phyloP scores from a whole-genome alignment of 805 yeast species.

The Candida nanaspora region DNA sequence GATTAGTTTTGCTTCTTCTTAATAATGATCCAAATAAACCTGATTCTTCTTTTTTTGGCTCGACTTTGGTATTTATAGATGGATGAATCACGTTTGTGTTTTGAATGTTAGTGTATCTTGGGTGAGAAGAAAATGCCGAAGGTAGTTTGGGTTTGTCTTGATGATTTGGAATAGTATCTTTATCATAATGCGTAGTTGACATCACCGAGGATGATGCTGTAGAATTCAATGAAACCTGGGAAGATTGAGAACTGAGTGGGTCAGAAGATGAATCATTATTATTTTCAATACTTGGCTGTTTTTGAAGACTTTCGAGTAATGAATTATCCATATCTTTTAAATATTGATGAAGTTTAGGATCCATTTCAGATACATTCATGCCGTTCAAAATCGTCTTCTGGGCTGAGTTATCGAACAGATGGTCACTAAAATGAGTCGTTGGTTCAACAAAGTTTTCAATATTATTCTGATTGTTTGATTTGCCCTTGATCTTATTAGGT shows the following conservation, averaged over 20 bases:
- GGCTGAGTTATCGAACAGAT: slow-evolving; percentile 7
- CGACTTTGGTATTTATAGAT: slow-evolving; percentile 3
- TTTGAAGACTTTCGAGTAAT: not conserved
- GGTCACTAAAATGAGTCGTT: slow-evolving; percentile 1
- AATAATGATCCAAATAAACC: slow-evolving; percentile 24
- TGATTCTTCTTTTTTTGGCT: slow-evolving; percentile 6
- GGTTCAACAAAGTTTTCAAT: slow-evolving; percentile 9
- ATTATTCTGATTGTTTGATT: not conserved
- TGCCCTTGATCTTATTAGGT: too few relatives aligned
- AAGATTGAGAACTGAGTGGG: slow-evolving; percentile 5
- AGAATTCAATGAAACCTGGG: slow-evolving; percentile 15
- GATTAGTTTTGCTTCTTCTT: slow-evolving; percentile 19
- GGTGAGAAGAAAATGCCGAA: slow-evolving; percentile 34
- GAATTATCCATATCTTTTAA: slow-evolving; percentile 24
- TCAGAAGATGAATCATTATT: not conserved
- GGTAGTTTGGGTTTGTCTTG: slow-evolving; percentile 40
- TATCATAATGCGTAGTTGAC: slow-evolving; percentile 24
- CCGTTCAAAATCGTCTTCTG: not conserved
- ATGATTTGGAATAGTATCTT: slow-evolving; percentile 43
- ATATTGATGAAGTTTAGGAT: slow-evolving; percentile 41
- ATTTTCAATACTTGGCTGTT: not conserved
- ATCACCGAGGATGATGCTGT: slow-evolving; percentile 12
- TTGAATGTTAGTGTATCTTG: slow-evolving; percentile 19
- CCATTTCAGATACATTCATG: slow-evolving; percentile 12
- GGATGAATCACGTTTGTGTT: slow-evolving; percentile 16